These are phyloP conservation scores for Russula sp. DNA, from an alignment of 768 basidiomycete genomes.

Conservation along the genomic window DNA sequence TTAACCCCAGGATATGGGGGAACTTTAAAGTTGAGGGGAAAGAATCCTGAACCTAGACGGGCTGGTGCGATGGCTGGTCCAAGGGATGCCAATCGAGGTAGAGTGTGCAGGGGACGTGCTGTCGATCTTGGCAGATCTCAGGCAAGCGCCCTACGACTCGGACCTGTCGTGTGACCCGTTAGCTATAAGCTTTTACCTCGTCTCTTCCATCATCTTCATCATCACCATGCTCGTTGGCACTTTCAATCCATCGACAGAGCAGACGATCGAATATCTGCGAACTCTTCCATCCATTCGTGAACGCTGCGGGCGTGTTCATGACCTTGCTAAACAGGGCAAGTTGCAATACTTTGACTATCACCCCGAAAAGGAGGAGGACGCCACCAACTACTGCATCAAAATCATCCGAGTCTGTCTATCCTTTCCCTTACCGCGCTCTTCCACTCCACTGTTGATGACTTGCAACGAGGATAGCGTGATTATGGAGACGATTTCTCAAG, in stretches of 20 bases:
- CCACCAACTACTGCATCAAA: slow-evolving; percentile 67
- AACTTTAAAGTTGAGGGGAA: too few relatives aligned
- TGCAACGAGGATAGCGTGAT: slow-evolving; percentile 56
- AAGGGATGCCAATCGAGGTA: neutral
- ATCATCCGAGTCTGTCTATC: slow-evolving; percentile 66
- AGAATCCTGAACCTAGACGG: neutral
- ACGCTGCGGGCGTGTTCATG: slow-evolving; percentile 73
- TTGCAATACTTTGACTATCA: slow-evolving; percentile 86
- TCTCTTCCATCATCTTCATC: slow-evolving; percentile 17
- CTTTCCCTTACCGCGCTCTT: neutral
- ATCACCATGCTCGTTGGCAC: slow-evolving; percentile 29
- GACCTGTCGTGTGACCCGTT: slow-evolving; percentile 12
- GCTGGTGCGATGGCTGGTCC: neutral
- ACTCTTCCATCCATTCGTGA: slow-evolving; percentile 89
- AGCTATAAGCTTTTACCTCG: slow-evolving; percentile 26
- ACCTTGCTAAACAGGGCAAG: slow-evolving; percentile 68
- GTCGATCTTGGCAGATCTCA: neutral
- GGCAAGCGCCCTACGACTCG: too few relatives aligned
- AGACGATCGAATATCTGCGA: slow-evolving; percentile 67
- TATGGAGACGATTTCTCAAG: slow-evolving; percentile 65
- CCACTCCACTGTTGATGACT: neutral
- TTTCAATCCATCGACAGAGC: slow-evolving; percentile 27
- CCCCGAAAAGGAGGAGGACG: slow-evolving; percentile 66
- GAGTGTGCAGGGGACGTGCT: neutral
- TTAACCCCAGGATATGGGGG: slow-evolving; percentile 5